Evolutionary conservation across 768 basidiomycete species (phyloP).

Genomic region (Kwoniella newhampshirensis): DNA sequence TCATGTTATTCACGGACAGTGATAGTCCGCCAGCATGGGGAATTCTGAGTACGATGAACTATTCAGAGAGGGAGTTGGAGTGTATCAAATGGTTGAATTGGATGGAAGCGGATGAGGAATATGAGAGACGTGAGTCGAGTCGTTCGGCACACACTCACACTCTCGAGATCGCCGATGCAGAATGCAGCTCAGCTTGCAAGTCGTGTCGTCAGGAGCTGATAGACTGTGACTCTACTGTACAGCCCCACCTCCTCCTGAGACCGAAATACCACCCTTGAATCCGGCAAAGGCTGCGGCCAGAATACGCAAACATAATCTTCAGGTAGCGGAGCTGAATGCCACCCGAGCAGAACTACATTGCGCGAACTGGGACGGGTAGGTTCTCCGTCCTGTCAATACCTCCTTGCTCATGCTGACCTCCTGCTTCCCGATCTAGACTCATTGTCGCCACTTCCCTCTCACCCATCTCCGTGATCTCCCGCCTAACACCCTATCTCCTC

Average conservation of each 20-base stretch:
- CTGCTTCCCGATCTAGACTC: slow-evolving; percentile 57
- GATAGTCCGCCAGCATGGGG: slow-evolving; percentile 93
- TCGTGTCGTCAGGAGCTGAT: too few relatives aligned
- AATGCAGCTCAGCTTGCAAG: too few relatives aligned
- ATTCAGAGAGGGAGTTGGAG: slow-evolving; percentile 62
- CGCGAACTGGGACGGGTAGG: slow-evolving; percentile 87
- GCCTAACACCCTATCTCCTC: slow-evolving; percentile 70
- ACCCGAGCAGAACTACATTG: slow-evolving; percentile 76
- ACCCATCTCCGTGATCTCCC: slow-evolving; percentile 73
- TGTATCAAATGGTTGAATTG: slow-evolving; percentile 66
- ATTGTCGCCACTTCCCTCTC: slow-evolving; percentile 82
- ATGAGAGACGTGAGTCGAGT: slow-evolving; percentile 55
- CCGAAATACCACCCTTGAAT: slow-evolving; percentile 24
- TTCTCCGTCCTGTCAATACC: slow-evolving; percentile 3
- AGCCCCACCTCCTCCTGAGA: slow-evolving; percentile 44
- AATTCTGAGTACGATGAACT: slow-evolving; percentile 81
- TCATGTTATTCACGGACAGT: slow-evolving; percentile 80
- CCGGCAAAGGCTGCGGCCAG: slow-evolving; percentile 30
- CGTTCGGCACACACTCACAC: too few relatives aligned
- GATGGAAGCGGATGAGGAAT: slow-evolving; percentile 79
- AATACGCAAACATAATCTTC: slow-evolving; percentile 67
- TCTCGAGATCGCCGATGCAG: too few relatives aligned
- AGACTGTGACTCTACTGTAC: too few relatives aligned
- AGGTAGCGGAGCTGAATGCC: slow-evolving; percentile 63
- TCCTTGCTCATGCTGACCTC: background rate